Base-by-base conservation (phyloP, 208 protist species). In the Trypanosoma cruzi region DNA sequence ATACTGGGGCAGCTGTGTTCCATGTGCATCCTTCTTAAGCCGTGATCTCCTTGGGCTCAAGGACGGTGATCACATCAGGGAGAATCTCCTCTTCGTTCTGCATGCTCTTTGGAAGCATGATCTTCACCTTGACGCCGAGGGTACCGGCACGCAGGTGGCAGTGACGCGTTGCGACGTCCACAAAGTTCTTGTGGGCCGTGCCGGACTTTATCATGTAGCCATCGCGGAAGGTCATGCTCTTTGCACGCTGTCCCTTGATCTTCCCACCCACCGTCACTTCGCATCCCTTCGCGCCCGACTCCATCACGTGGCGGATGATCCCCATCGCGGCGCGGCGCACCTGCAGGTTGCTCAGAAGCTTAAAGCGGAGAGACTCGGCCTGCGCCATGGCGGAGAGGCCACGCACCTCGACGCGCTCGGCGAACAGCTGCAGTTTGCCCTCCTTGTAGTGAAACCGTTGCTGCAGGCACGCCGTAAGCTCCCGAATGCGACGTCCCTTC, bases 151-250 rank as follows among this genome's bases (percentile, higher is more conserved):
- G 92, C 59, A 99, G 82, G 71, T 99, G 85, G 81, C 99, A 98
- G 94, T 99, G 97, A 64, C 98, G 88, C 48, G 94, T 88, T 71
- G 98, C 98, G 63, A 66, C 74, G 85, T 99, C 98, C 20, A 99
- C 88, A 79, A 98, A 99, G 49, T 86, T 62, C 68, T 94, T 92
- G 61, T 87, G 82, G 50, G 97, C 92, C 40, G 98, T 85, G 86
- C 98, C 98, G 53, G 97, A 97, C 80, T 98, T 98, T 86, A 99
- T 98, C 98, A 99, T 99, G 88, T 99, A 99, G 64, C 99, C 99
- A 63, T 99, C 99, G 58, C 88, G 89, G 97, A 99, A 99, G 81
- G 99, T 99, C 98, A 99, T 99, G 68, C 79, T 75, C 92, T 99
- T 99, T 57, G 99, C 99, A 86, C 99, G 97, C 87, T 99, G 98